Conservation (phyloP, 179 eudicot species). For the Actinidia chinensis region DNA sequence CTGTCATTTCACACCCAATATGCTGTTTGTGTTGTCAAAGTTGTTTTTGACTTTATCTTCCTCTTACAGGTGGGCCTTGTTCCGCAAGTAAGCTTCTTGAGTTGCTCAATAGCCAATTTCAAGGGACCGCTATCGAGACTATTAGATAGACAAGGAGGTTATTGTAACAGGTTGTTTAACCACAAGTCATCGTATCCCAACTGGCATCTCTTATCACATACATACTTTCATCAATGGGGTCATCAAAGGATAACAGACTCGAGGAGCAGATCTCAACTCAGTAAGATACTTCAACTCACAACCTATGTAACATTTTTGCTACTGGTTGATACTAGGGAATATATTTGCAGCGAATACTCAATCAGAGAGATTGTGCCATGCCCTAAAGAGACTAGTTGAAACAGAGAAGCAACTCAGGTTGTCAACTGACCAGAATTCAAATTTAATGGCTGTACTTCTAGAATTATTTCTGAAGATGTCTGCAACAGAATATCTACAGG, state of each 20-base stretch:
- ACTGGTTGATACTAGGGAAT: neutral
- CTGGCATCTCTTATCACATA: slow-evolving; percentile 21
- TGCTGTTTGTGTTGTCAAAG: neutral
- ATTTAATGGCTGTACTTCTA: slow-evolving; percentile 15
- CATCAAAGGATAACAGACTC: slow-evolving; percentile 12
- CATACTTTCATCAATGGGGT: slow-evolving; percentile 13
- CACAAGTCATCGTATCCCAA: slow-evolving; percentile 21
- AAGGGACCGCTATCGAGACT: slow-evolving; percentile 23
- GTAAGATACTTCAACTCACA: slow-evolving; percentile 13
- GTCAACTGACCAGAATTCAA: slow-evolving; percentile 24
- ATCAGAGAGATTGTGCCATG: slow-evolving; percentile 18
- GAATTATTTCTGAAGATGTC: slow-evolving; percentile 18
- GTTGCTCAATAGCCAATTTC: slow-evolving; percentile 23
- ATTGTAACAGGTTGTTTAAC: slow-evolving; percentile 19
- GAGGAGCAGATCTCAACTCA: slow-evolving; percentile 11
- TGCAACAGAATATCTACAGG: slow-evolving; percentile 18
- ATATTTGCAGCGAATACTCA: slow-evolving; percentile 22
- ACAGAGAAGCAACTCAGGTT: slow-evolving; percentile 24
- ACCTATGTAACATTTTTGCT: neutral
- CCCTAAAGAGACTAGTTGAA: slow-evolving; percentile 26
- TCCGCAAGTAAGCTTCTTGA: slow-evolving; percentile 21
- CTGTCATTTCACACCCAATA: no score
- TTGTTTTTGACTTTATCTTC: neutral
- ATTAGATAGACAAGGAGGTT: slow-evolving; percentile 22
- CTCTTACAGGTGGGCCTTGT: slow-evolving; percentile 25